A percentile compares a stretch with the other conserved stretches of the same genome.
Conservation (phyloP, 148 eudicot genomes). For the Fagopyrum tataricum region DNA sequence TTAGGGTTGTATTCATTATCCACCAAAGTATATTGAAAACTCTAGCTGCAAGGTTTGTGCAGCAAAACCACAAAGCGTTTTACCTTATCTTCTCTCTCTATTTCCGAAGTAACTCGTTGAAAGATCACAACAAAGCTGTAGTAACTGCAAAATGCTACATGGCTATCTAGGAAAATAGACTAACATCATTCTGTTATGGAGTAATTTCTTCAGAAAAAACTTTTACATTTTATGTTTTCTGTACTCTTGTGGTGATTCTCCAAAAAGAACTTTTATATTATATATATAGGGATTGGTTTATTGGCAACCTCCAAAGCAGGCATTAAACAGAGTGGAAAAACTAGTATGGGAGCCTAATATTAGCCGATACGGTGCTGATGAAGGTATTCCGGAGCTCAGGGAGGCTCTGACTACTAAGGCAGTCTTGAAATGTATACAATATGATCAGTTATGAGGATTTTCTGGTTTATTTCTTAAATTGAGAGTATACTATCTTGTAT, state of each 20-base stretch:
- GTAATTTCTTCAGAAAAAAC: background rate
- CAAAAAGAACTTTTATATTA: background rate
- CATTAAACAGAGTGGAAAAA: constrained; percentile 63
- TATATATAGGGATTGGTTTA: constrained; percentile 81
- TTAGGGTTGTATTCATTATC: too few species aligned
- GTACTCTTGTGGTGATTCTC: background rate
- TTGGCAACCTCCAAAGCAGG: constrained; percentile 91
- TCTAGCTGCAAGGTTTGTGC: too few species aligned
- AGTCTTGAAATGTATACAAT: background rate
- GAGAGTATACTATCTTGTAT: background rate
- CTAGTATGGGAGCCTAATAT: constrained; percentile 76
- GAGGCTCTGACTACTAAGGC: constrained; percentile 79
- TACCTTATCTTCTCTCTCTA: too few species aligned
- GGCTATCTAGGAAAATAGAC: background rate
- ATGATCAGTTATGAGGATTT: background rate
- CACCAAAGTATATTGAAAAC: too few species aligned
- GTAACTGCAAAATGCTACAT: background rate
- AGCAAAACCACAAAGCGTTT: too few species aligned
- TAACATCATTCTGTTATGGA: background rate
- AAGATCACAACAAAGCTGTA: background rate
- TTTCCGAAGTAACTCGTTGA: too few species aligned
- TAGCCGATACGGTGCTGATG: constrained; percentile 94
- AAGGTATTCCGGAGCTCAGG: constrained; percentile 89
- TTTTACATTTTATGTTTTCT: background rate
- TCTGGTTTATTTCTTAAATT: background rate